Evolutionary conservation across 257 asterid species (phyloP), one percentile per base, ranked within the genome.

Genomic region (Primulina eburnea): DNA sequence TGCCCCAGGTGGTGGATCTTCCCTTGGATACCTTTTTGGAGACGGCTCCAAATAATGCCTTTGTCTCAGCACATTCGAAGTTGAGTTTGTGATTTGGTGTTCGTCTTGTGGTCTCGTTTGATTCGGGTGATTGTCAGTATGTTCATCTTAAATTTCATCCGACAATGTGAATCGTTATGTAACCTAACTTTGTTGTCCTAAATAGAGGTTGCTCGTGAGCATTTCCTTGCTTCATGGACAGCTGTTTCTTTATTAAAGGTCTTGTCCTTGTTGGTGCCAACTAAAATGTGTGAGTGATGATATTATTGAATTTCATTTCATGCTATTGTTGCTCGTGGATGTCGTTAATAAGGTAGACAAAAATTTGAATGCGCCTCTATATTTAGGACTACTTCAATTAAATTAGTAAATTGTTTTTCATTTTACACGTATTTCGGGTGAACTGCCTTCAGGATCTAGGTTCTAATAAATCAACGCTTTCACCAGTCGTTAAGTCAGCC

Each of bases 1-100:
- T 75, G 89, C 89, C 64, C 89, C 87, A 55, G 89, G 89, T 21
- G 89, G 89, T 57, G 87, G 87, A 75, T 84, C 89, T 12, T 84
- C 89, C 56, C 75, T 84, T 32, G 83, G 80, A 29, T 82, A 84
- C 66, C 85, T 84, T 20, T 79, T 82, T 18, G 87, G 89, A n/a
- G 87, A 40, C 6, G 77, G 75, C 61, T 34, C 79, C 82, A 77
- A 77, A 29, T 75, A 68, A 66, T 32, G 12, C 33, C 60, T 26
- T 34, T 35, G 62, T 16, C 56, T 50, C 72, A 55, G 59, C 67
- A 65, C 64, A 56, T 40, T 71, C 55, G 1, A 63, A 69, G 75
- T 61, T 69, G 76, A 57, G 60, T 66, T 53, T 38, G 71, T 60
- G 64, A 62, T 60, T 72, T 55, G 37, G 38, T 61, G 67, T 69